These are phyloP conservation scores for Trametes sp. DNA, from an alignment of 1,284 basidiomycete species.

Conservation along the genomic window DNA sequence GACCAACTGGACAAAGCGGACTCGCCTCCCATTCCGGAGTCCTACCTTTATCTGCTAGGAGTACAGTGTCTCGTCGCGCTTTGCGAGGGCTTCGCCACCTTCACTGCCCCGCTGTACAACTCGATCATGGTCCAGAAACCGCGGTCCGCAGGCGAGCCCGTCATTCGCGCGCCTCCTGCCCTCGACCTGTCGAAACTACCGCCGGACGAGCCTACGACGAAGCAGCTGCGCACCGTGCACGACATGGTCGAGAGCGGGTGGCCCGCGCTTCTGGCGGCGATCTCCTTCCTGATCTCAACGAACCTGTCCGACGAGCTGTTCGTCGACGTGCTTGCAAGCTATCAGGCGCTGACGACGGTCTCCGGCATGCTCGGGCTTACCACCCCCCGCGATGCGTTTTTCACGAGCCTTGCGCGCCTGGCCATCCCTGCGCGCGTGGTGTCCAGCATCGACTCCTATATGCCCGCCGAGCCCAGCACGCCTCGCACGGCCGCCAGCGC, in stretches of 20 bases:
- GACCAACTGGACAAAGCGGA: constrained; percentile 97
- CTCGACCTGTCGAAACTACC: constrained; percentile 71
- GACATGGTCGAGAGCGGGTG: constrained; percentile 88
- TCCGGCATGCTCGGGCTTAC: constrained; percentile 87
- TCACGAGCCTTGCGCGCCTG: constrained; percentile 86
- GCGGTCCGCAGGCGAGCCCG: constrained; percentile 67
- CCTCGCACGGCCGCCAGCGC: constrained; percentile 65
- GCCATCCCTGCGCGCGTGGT: constrained; percentile 90
- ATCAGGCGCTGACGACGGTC: constrained; percentile 87
- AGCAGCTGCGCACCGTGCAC: constrained; percentile 66
- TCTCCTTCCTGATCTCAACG: constrained; percentile 90
- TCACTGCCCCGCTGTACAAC: constrained; percentile 75
- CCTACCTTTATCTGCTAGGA: constrained; percentile 91
- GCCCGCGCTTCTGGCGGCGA: constrained; percentile 88
- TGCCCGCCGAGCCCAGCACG: constrained; percentile 61
- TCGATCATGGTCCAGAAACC: constrained; percentile 71
- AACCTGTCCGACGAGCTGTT: constrained; percentile 91
- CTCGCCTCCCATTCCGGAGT: constrained; percentile 89
- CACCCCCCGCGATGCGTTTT: constrained; percentile 93
- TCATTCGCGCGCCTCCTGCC: constrained; percentile 75
- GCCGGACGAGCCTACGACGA: constrained; percentile 59
- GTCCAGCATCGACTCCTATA: constrained; percentile 78
- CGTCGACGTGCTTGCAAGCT: constrained; percentile 81
- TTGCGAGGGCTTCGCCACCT: constrained; percentile 86
- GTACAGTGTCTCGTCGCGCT: constrained; percentile 90